Evolutionary conservation across 805 yeast species (phyloP).

Genomic region (Clavispora vitiphila): DNA sequence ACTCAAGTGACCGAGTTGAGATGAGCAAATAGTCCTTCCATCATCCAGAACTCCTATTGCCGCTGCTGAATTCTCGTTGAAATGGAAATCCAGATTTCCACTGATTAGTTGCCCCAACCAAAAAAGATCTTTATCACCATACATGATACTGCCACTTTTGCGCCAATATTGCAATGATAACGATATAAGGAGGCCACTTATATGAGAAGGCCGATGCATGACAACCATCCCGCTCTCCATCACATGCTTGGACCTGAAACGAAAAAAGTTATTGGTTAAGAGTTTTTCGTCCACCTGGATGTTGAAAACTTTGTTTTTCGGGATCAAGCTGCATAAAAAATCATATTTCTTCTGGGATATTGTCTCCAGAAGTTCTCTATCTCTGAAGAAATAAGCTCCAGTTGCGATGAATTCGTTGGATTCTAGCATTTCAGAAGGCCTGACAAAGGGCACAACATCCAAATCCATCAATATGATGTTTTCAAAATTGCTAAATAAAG

Average conservation of each 20-base stretch:
- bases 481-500: constrained; percentile 28
- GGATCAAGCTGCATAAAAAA: constrained; percentile 9
- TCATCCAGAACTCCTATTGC: constrained; percentile 18
- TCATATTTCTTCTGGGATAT: constrained; percentile 5
- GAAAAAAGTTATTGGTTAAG: constrained; percentile 11
- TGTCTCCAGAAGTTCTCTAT: constrained; percentile 13
- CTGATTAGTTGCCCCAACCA: constrained; percentile 27
- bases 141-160: constrained; percentile 19
- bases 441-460: constrained; percentile 13
- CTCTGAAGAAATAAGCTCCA: constrained; percentile 32
- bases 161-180: constrained; percentile 11
- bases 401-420: constrained; percentile 10
- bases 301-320: constrained; percentile 6
- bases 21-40: constrained; percentile 17
- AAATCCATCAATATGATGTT: constrained; percentile 15
- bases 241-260: constrained; percentile 18
- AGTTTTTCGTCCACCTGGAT: constrained; percentile 5
- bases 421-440: constrained; percentile 8
- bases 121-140: constrained; percentile 25
- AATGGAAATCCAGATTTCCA: constrained; percentile 16
- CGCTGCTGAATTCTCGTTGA: constrained; percentile 17
- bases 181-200: constrained; percentile 12
- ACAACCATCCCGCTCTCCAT: constrained; percentile 37
- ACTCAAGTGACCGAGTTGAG: constrained; percentile 23
- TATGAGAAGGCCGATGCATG: constrained; percentile 20